Percentiles rank a stretch among this genome's conserved stretches.
These are phyloP conservation scores for Hymenotorrendiella dingleyae DNA, from an alignment of 2,329 filamentous ascomycete genomes.

Conservation along the genomic window DNA sequence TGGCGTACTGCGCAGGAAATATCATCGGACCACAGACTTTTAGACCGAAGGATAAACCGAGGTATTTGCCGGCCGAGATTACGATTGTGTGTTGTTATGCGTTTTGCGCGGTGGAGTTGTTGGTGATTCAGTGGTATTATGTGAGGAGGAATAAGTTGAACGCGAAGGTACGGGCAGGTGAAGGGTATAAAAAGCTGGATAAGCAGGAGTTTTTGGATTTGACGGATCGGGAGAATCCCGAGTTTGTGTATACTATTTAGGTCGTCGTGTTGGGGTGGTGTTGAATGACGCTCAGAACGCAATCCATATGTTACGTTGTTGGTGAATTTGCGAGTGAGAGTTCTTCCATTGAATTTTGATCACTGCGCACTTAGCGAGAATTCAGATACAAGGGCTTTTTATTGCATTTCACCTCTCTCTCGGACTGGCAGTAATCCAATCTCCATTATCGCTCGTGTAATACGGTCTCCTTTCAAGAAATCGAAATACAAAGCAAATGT, in stretches of 20 bases:
- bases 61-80: conserved; percentile 33
- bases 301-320: too few relatives aligned
- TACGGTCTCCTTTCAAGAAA: too few relatives aligned
- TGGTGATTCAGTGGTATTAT: conserved; percentile 25
- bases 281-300: too few relatives aligned
- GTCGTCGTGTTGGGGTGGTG: background rate
- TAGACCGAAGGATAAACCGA: conserved; percentile 41
- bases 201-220: conserved; percentile 30
- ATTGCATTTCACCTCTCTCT: too few relatives aligned
- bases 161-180: conserved; percentile 14
- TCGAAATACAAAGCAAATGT: too few relatives aligned
- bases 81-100: conserved; percentile 39
- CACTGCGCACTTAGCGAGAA: too few relatives aligned
- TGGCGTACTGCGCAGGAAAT: conserved; percentile 48
- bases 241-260: conserved; percentile 30
- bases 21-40: conserved; percentile 41
- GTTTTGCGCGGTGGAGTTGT: conserved; percentile 18
- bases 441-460: too few relatives aligned
- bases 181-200: conserved; percentile 25
- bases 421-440: too few relatives aligned
- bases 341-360: too few relatives aligned
- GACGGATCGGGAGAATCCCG: conserved; percentile 29
- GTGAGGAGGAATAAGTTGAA: conserved; percentile 24
- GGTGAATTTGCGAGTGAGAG: too few relatives aligned
- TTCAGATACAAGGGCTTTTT: too few relatives aligned